These are phyloP conservation scores for Naganishia antarctica DNA, from an alignment of 768 basidiomycete species.

Conservation along the genomic window DNA sequence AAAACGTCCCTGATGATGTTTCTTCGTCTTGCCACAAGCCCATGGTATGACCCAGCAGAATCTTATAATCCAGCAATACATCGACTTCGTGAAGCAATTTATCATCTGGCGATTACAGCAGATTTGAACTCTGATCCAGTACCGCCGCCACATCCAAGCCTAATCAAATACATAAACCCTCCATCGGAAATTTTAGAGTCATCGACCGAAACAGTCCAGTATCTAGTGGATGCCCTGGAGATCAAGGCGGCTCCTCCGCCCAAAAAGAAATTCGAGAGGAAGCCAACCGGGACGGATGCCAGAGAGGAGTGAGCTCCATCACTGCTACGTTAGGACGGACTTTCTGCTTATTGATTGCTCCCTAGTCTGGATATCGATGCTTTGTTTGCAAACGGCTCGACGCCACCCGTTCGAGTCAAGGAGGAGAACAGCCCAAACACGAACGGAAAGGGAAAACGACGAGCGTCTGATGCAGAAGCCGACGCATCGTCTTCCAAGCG, in stretches of 20 bases:
- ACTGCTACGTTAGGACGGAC: not conserved
- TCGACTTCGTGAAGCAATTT: conserved; percentile 84
- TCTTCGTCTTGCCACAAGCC: conserved; percentile 48
- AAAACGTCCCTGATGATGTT: not conserved
- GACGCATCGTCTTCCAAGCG: conserved; percentile 23
- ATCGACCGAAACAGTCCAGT: conserved; percentile 57
- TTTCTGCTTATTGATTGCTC: not conserved
- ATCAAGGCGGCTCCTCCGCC: conserved; percentile 75
- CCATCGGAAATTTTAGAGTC: conserved; percentile 65
- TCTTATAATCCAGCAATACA: conserved; percentile 89
- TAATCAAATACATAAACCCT: conserved; percentile 76
- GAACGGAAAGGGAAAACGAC: conserved; percentile 31
- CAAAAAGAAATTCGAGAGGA: conserved; percentile 55
- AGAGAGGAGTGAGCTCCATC: conserved; percentile 22
- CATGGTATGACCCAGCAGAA: conserved; percentile 69
- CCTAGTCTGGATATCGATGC: conserved; percentile 44
- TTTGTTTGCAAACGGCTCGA: conserved; percentile 28
- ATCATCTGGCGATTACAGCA: conserved; percentile 73
- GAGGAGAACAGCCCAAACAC: not conserved
- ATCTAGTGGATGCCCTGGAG: conserved; percentile 64
- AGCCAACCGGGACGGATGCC: conserved; percentile 27
- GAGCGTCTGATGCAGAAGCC: conserved; percentile 51
- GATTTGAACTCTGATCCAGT: conserved; percentile 72
- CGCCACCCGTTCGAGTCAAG: not conserved
- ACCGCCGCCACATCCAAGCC: conserved; percentile 77